These are phyloP conservation scores for Phytopythium helicoides DNA, from an alignment of 352 stramenopile genomes.

Conservation along the genomic window DNA sequence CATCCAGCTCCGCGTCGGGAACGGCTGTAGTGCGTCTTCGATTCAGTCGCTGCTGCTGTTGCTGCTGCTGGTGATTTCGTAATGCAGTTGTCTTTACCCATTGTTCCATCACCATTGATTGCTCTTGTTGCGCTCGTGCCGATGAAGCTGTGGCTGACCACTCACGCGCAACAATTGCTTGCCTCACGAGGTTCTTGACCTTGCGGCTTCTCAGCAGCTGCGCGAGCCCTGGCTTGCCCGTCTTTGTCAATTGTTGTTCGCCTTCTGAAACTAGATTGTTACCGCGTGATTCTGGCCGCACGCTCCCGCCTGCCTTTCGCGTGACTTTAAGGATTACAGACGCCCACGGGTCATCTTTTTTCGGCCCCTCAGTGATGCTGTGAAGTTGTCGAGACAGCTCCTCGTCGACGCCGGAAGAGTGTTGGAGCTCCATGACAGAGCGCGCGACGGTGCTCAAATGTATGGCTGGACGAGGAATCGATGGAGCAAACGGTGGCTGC, in stretches of 20 bases:
- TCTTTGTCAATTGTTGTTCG: neutral
- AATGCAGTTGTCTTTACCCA: slow-evolving; percentile 50
- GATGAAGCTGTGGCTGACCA: neutral
- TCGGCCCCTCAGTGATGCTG: neutral
- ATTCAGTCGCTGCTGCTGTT: neutral
- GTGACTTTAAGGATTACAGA: slow-evolving; percentile 25
- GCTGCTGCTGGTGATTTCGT: slow-evolving; percentile 22
- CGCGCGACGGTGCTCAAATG: slow-evolving; percentile 29
- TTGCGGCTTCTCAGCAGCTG: slow-evolving; percentile 52
- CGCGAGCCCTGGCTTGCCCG: slow-evolving; percentile 33
- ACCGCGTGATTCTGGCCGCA: neutral
- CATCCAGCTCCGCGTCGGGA: slow-evolving; percentile 1
- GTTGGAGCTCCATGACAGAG: slow-evolving; percentile 29
- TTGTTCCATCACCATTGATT: slow-evolving; percentile 59
- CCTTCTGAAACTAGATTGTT: neutral
- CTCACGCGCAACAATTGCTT: slow-evolving; percentile 32
- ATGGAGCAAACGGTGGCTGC: neutral
- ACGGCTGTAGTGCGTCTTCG: slow-evolving; percentile 3
- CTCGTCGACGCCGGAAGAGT: neutral
- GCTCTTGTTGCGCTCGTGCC: slow-evolving; percentile 12
- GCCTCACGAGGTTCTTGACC: slow-evolving; percentile 61
- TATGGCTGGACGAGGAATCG: neutral
- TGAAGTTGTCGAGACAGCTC: neutral
- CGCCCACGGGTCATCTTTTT: slow-evolving; percentile 22
- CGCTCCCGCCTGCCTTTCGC: slow-evolving; percentile 9